Base-by-base conservation (phyloP, 75 land plant species). In the Pinus taeda region DNA sequence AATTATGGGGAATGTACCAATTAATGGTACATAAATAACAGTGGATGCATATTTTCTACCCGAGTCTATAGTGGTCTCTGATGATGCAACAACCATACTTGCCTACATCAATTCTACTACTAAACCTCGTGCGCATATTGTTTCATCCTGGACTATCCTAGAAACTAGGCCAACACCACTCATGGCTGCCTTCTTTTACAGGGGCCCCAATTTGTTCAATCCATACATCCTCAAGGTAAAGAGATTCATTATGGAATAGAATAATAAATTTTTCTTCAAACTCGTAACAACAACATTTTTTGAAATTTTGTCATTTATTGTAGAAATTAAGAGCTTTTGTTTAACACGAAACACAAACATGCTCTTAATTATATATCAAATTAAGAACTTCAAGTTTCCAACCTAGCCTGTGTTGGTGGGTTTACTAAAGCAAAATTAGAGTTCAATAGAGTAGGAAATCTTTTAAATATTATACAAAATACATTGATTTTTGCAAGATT, bases 41-140 rank as follows among this genome's bases (percentile, higher is more conserved):
- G 86, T 85, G 3, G 86, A 85, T 71, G 69, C 86, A 22, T 81
- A 82, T 53, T 59, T 85, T 15, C 62, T 85, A 20, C 85, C 85
- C 0, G 77, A 81, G 7, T 0, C 0, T 26, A 26, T 0, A 26
- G 26, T 26, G 26, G 0, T 85, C 26, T 67, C 49, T 9, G 22
- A 13, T 13, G 80, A 22, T 12, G 86, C 74, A 18, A 22, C 12
- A 8, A 55, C 59, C 21, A 78, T 85, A 14, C 59, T 55, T 29
- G 57, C 59, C 49, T 77, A 82, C 74, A 60, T 78, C 15, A 39
- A 18, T 21, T 21, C 59, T 5, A 74, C 75, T 0, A 64, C 57
- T 9, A 30, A 77, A 7, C 75, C 85, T 17, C 59, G 53, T n/a
- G 86, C 85, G 6, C 15, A 14, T 0, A 66, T 85, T 55, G 15